Conservation (phyloP, 1,284 basidiomycete genomes). For the Moniliella sp. region DNA sequence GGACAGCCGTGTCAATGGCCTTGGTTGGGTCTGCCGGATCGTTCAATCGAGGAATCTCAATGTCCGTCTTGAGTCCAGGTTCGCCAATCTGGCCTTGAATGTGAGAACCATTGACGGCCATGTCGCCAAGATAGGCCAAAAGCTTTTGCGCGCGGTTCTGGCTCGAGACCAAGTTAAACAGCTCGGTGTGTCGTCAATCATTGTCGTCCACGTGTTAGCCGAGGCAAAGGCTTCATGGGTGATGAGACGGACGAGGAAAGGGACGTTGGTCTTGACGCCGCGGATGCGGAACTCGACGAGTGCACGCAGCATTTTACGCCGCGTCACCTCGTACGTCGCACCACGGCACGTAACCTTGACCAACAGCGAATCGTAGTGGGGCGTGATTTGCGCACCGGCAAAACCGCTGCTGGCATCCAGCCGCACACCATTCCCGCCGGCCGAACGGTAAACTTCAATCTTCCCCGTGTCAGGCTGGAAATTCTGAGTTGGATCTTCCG, state of each 20-base stretch:
- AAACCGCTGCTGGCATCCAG: conserved; percentile 92
- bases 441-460: conserved; percentile 94
- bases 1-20: conserved; percentile 56
- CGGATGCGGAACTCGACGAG: conserved; percentile 98
- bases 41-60: conserved; percentile 59
- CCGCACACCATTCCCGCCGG: conserved; percentile 93
- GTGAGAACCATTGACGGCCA: conserved; percentile 89
- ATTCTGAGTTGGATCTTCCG: conserved; percentile 70
- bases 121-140: conserved; percentile 83
- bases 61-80: conserved; percentile 76
- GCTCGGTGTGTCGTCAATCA: conserved; percentile 91
- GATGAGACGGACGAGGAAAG: conserved; percentile 89
- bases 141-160: conserved; percentile 98
- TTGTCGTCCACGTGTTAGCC: conserved; percentile 75
- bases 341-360: conserved; percentile 94
- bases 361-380: conserved; percentile 91
- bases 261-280: conserved; percentile 89
- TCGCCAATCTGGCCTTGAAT: conserved; percentile 85
- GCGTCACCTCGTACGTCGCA: conserved; percentile 91
- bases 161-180: conserved; percentile 91
- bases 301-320: conserved; percentile 94
- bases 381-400: conserved; percentile 95
- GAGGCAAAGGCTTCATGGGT: conserved; percentile 93
- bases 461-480: conserved; percentile 98
- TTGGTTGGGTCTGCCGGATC: conserved; percentile 53